Base-by-base conservation (phyloP, 768 basidiomycete species). In the Infundibulicybe gibba region DNA sequence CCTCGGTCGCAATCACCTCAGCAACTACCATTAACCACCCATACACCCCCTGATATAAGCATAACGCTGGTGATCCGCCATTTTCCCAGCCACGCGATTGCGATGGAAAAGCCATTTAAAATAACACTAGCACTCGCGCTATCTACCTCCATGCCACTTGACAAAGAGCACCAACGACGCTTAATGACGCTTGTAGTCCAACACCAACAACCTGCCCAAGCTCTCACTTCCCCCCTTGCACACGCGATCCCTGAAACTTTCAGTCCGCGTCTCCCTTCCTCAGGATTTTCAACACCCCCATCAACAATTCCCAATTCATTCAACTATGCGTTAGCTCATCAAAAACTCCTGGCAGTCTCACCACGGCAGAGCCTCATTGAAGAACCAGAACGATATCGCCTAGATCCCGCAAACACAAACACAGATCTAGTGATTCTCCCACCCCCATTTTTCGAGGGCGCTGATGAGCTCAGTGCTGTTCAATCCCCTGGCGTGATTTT, bases 171-270 rank as follows among this genome's bases (percentile, higher is more conserved):
- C 44, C 49, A 55, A 19, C 67, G 68, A 40, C 73, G 82, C 17
- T 58, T 68, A 5, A 53, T 84, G 20, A 62, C 64, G 11, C 62
- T 90, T 20, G 84, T 74, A 14, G 71, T 90, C 6, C 90, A 92
- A 54, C 85, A 87, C 54, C 63, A 87, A 12, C 72, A 75, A 38
- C 72, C 75, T 15, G 68, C 70, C 13, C 70, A 61, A 9, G 50
- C 53, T 16, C 44, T 54, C 10, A 38, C 56, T 14, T 47, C 62
- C 6, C 51, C 55, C 5, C 50, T 62, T 38, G 45, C 61, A 4
- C 45, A 64, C 16, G 46, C 56, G 30, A 50, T 47, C 19, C 43
- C 50, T 31, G 66, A 65, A 39, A 48, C 61, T 12, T 60, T 60
- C 39, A 68, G 60, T 39, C 67, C 70, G 9, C 63, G 59, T 10